Conservation (phyloP, 164 flowering plant species). For the Vitis amurensis region DNA sequence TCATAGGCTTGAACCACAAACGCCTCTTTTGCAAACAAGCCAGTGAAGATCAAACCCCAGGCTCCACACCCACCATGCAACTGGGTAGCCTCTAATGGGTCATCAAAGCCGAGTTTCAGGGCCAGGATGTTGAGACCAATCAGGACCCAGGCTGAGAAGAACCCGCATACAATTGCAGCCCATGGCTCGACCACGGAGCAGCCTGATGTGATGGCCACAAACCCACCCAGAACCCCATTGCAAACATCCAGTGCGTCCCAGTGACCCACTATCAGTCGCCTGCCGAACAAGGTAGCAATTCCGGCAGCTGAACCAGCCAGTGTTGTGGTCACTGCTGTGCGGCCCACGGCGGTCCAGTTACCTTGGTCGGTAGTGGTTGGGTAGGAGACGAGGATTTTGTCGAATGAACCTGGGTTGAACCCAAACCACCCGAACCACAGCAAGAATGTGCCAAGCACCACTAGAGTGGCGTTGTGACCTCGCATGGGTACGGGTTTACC, state of each 20-base stretch:
- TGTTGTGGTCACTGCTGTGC: slow-evolving; percentile 67
- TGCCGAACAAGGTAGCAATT: slow-evolving; percentile 53
- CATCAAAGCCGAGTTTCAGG: slow-evolving; percentile 48
- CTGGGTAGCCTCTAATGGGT: slow-evolving; percentile 74
- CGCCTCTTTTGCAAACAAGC: slow-evolving; percentile 60
- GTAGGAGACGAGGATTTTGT: slow-evolving; percentile 46
- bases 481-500: slow-evolving; percentile 54
- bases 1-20: slow-evolving; percentile 49
- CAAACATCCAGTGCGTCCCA: slow-evolving; percentile 71
- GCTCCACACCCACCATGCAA: slow-evolving; percentile 80
- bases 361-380: slow-evolving; percentile 38
- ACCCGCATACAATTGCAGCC: slow-evolving; percentile 74
- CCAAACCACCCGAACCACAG: slow-evolving; percentile 79
- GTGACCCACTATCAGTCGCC: slow-evolving; percentile 53
- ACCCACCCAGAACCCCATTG: slow-evolving; percentile 62
- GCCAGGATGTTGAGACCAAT: slow-evolving; percentile 62
- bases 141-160: slow-evolving; percentile 57
- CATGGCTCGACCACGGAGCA: slow-evolving; percentile 78
- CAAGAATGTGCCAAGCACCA: slow-evolving; percentile 64
- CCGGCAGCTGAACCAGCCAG: slow-evolving; percentile 65
- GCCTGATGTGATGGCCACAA: slow-evolving; percentile 61
- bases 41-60: slow-evolving; percentile 75
- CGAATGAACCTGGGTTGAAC: slow-evolving; percentile 65
- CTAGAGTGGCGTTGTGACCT: slow-evolving; percentile 67
- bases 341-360: slow-evolving; percentile 55